Base-by-base conservation (phyloP, 75 land plant species). In the Adiantum capillusveneris region DNA sequence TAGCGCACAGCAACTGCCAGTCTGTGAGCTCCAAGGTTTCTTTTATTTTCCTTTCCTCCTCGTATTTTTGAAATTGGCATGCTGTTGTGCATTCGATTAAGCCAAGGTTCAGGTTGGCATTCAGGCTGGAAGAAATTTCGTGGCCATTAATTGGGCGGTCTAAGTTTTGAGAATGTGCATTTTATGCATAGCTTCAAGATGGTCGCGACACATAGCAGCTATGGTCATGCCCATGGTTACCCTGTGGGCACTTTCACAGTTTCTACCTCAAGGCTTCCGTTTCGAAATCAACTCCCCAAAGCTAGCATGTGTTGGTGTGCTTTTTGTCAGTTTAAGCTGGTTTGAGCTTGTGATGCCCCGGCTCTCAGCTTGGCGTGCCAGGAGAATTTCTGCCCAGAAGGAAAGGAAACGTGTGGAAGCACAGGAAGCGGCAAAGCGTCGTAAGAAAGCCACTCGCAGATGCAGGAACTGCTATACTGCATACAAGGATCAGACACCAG, bases 371-470 rank as follows among this genome's bases (percentile, higher is more conserved):
- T 75, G 77, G 77, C 74, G 77, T 25, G 64, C 57, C 11, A 44
- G 42, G 29, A 51, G 77, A 24, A 64, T 50, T 20, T 58, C 63
- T 1, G 41, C 57, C 12, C 29, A 70, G 44, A 63, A 59, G 51
- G 77, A 75, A 51, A 64, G 58, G 29, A 30, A 49, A 42, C 52
- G 77, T 14, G 34, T 75, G 29, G 68, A 75, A 53, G 68, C 62
- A 53, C 77, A 75, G 42, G 44, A 71, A 62, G 68, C 53, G n/a
- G 77, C 77, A n/a, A 75, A 64, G 37, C 64, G 74, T 68, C 62
- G 75, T 1, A 75, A 59, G 46, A 75, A 75, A 34, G 77, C 77
- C 19, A 59, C 56, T 13, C 73, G 74, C 12, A 65, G 59, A 11
- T 75, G 77, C 58, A 48, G 77, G 25, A 75, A 75, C 42, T 75